Base-by-base conservation (phyloP, 805 yeast genomes). In the Helenozyma baotianmanensis region DNA sequence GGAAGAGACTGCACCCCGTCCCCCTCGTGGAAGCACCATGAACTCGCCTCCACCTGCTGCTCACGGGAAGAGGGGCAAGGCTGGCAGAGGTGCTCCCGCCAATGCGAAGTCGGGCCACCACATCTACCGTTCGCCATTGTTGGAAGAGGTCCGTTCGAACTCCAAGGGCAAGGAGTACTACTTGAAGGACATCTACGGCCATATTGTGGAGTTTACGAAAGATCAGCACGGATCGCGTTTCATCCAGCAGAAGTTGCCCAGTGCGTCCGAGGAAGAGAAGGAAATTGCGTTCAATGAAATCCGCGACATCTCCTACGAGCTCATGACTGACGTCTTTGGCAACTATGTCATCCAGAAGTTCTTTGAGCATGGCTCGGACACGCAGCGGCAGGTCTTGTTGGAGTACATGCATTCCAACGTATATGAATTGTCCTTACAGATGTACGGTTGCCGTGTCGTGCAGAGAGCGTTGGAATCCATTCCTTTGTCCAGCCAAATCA, bases 221-320 rank as follows among this genome's bases (percentile, higher is more conserved):
- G 98, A 92, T 61, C 99, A 92, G 61, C 94, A 88, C 56, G 99
- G 99, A 3, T 89, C 97, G 4, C 72, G 99, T 43, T 92, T 90
- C 51, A 90, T 92, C 43, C 99, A 92, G 62, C 95, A 89, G 49
- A 82, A 83, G 50, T 66, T 90, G 29, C 82, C 79, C 10, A 58
- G 57, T 6, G 80, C 94, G 0, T 48, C 58, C 8, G 80, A 75
- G 14, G 90, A 86, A 49, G 78, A 71, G 33, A 83, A 81, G 48
- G 94, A 83, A 49, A 77, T 74, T 12, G 76, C 92, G 13, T 89
- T 90, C 63, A 80, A 80, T 42, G 97, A 89, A 59, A 79, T 92
- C 23, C 67, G 88, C 49, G 80, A 78, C 15, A 74, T 78, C 41
- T 74, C 89, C 4, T 68, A 80, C 35, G 88, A 82, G 35, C 66